phyloP scores from a whole-genome alignment of 805 yeast genomes.

The Clavispora vitiphila region DNA sequence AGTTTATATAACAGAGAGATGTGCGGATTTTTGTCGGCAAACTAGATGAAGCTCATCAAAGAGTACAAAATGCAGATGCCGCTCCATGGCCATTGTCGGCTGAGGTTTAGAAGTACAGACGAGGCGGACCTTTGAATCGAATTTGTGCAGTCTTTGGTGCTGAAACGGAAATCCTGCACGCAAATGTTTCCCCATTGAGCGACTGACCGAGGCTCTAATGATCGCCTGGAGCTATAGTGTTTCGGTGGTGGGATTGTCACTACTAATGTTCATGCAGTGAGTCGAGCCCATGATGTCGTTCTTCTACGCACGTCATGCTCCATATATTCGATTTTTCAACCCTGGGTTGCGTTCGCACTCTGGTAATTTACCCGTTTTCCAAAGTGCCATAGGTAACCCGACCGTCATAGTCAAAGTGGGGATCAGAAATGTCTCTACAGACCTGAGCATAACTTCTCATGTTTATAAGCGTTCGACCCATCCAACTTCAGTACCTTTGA shows the following conservation, averaged over 20 bases:
- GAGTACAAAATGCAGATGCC: too few relatives aligned
- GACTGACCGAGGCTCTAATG: not conserved
- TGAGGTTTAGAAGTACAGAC: too few relatives aligned
- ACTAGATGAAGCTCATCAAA: too few relatives aligned
- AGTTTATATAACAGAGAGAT: too few relatives aligned
- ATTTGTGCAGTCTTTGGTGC: too few relatives aligned
- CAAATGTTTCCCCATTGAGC: too few relatives aligned
- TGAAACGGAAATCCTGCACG: too few relatives aligned
- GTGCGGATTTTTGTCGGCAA: too few relatives aligned
- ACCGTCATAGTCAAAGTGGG: not conserved
- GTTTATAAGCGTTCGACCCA: slow-evolving; percentile 51
- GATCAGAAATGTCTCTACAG: not conserved
- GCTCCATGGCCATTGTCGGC: too few relatives aligned
- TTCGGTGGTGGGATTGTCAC: not conserved
- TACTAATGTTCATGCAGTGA: not conserved
- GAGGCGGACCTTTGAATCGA: too few relatives aligned
- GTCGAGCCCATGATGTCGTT: not conserved
- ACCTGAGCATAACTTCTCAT: not conserved
- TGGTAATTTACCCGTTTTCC: not conserved
- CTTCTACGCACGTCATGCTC: not conserved
- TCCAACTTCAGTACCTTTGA: slow-evolving; percentile 63
- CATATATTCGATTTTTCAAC: not conserved
- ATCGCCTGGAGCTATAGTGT: not conserved
- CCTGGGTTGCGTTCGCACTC: not conserved
- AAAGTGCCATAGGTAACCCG: not conserved